These are phyloP conservation scores for Cercis canadensis DNA, from an alignment of 306 rosid genomes.

Conservation along the genomic window DNA sequence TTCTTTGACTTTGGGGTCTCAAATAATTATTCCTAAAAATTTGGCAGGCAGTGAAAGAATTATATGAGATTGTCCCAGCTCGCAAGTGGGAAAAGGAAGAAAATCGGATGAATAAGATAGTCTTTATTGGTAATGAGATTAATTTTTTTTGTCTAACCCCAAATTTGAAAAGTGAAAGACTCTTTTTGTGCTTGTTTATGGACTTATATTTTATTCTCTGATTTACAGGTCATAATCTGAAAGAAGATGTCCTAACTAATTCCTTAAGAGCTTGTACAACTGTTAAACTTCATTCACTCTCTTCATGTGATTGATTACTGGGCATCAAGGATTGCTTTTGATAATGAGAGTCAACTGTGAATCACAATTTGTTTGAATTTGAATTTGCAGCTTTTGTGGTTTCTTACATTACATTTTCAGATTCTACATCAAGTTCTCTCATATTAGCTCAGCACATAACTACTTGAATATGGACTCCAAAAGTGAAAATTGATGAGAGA, in stretches of 20 bases:
- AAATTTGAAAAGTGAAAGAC: conserved; percentile 11
- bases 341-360: too few relatives aligned
- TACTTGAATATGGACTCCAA: too few relatives aligned
- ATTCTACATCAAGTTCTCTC: too few relatives aligned
- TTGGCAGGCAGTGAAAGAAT: conserved; percentile 85
- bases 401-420: too few relatives aligned
- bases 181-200: conserved; percentile 10
- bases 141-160: neutral
- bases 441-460: too few relatives aligned
- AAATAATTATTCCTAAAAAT: conserved; percentile 10
- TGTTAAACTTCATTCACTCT: conserved; percentile 15
- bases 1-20: neutral
- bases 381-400: too few relatives aligned
- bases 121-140: conserved; percentile 74
- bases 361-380: too few relatives aligned
- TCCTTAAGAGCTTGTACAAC: conserved; percentile 47
- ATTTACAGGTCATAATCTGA: conserved; percentile 60
- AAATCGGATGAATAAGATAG: conserved; percentile 74
- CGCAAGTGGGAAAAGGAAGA: conserved; percentile 82
- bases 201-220: conserved; percentile 17
- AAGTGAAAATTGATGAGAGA: too few relatives aligned
- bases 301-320: too few relatives aligned
- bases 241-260: conserved; percentile 43
- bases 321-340: too few relatives aligned
- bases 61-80: conserved; percentile 86